Base-by-base conservation (phyloP, 2,329 filamentous ascomycete species). In the Thermoascus crustaceus region DNA sequence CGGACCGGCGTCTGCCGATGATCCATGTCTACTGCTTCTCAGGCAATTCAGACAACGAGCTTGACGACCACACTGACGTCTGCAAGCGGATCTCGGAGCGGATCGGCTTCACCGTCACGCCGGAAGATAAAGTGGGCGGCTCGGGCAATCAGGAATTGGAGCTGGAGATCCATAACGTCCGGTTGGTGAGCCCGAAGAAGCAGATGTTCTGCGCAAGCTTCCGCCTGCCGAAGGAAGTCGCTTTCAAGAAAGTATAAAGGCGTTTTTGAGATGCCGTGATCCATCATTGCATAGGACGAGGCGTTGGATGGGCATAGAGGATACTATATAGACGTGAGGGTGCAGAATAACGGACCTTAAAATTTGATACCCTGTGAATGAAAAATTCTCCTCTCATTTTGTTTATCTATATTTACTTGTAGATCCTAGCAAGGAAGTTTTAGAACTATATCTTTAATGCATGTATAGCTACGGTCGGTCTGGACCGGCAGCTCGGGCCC, bases 201-300 rank as follows among this genome's bases (percentile, higher is more conserved):
- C 76, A 82, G 55, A 95, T 95, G 88, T 96, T 89, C 61, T 96
- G 91, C 60, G 89, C 86, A 19, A 93, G 79, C 47, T 96, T 98
- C 63, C 76, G 87, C 43, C 57, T 98, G 41, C 91, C 91, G 2
- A 63, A 69, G 21, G 78, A 85, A 49, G 85, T 95, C 4, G 91
- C 88, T 9, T 95, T 94, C 65, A 52, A 47, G 17, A 51, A 54
- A 32, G 39, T 42, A 16, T 53, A 45, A 35, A 40, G 32, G 6
- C 18, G 34, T 13, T 21, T 18, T 11, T 10, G 17, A 8, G 14
- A 35, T 22, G 10, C 13, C 7, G 17, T 20, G 17, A 11, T 10
- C 17, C 11, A 16, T 10, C 17, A 22, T 20, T 21, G 21, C 16
- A 35, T 35, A 25, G 16, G 11, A 24, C 20, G 19, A 39, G 44